Base-by-base conservation (phyloP, 1,284 basidiomycete species). In the Papiliotrema flavescens region DNA sequence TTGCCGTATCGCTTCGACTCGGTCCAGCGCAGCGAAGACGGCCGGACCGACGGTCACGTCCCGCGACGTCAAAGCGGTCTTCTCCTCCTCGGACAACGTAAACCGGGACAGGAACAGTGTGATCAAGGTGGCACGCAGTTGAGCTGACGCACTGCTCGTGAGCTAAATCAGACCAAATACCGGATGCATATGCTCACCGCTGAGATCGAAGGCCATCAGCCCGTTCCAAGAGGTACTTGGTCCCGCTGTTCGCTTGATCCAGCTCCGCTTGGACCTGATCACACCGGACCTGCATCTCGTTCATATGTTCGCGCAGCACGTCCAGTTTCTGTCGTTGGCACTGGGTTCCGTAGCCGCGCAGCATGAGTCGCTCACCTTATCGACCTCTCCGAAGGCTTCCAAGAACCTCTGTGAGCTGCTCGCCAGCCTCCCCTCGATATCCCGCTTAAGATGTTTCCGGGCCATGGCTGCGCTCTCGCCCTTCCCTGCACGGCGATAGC, bases 11-110 rank as follows among this genome's bases (percentile, higher is more conserved):
- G 78, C 78, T 62, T 89, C 85, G 0, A 91, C 86, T 68, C 88
- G 88, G 75, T 92, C 88, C 84, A 98, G 90, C 0, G 88, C 87
- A 1, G 80, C 78, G 70, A 97, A 97, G 63, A 98, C 86, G 0
- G 80, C 79, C 6, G 80, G 71, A 0, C 86, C 85, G 14, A 95
- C 81, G 1, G 85, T 83, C 1, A 92, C 81, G 40, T 95, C 87
- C 26, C 90, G 80, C 2, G 88, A 89, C 0, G 83, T 84, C 44
- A 98, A 80, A 0, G 86, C 83, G 37, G 85, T 83, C 1, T 83
- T 77, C 66, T 97, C 92, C 9, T 81, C 79, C 2, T 87, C 81
- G 1, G 79, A 83, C 7, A 98, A 83, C 0, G 91, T 95, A 75
- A 98, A 97, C 1, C 87, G 85, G 0, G 81, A 73, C 14, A 98